Evolutionary conservation across 2,329 filamentous ascomycete species (phyloP).

Genomic region (Talaromyces sp.): DNA sequence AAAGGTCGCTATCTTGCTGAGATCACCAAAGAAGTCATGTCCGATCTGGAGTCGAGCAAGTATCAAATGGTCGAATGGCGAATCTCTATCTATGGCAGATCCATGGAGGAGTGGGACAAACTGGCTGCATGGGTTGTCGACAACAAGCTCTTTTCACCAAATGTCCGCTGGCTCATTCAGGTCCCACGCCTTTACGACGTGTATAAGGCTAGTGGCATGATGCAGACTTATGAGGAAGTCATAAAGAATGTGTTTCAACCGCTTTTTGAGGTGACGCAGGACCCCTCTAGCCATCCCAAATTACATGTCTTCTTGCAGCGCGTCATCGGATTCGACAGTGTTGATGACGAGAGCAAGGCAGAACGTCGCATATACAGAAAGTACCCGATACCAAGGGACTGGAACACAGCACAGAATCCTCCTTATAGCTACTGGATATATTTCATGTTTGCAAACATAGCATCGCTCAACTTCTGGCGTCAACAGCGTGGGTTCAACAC

Average conservation of each 20-base stretch:
- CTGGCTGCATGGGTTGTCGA: slow-evolving; percentile 95
- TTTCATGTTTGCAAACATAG: slow-evolving; percentile 90
- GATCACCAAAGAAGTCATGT: slow-evolving; percentile 96
- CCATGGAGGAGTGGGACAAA: slow-evolving; percentile 94
- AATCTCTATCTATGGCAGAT: slow-evolving; percentile 92
- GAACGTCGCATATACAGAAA: slow-evolving; percentile 93
- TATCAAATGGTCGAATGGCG: slow-evolving; percentile 99
- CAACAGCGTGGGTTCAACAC: slow-evolving; percentile 93
- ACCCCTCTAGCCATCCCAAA: slow-evolving; percentile 83
- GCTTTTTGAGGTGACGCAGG: slow-evolving; percentile 86
- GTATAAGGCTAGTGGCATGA: slow-evolving; percentile 82
- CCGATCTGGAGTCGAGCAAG: slow-evolving; percentile 95
- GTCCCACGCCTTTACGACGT: slow-evolving; percentile 92
- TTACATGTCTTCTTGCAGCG: slow-evolving; percentile 91
- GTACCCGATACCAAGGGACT: slow-evolving; percentile 83
- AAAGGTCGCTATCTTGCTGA: slow-evolving; percentile 93
- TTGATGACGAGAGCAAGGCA: slow-evolving; percentile 96
- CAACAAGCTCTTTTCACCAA: slow-evolving; percentile 96
- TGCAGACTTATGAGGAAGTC: slow-evolving; percentile 86
- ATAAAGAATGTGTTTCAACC: slow-evolving; percentile 89
- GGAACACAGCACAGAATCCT: slow-evolving; percentile 90
- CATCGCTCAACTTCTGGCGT: slow-evolving; percentile 86
- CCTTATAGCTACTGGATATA: slow-evolving; percentile 99
- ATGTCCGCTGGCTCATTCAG: slow-evolving; percentile 95
- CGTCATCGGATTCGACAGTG: slow-evolving; percentile 94